phyloP scores from a whole-genome alignment of 2,329 filamentous ascomycete genomes.

The Curvularia eragrostidis region DNA sequence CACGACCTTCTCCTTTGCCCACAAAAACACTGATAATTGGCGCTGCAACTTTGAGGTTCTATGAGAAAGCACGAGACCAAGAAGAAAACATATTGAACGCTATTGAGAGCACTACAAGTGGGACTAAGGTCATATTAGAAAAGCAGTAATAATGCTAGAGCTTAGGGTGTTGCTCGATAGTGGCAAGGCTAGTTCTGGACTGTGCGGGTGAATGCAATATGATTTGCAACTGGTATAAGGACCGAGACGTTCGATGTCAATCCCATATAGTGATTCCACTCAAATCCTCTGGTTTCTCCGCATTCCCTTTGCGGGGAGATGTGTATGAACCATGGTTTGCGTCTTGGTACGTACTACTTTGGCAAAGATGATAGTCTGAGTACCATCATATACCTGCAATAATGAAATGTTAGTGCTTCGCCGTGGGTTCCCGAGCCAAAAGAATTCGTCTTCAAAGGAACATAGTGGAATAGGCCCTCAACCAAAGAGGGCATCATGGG shows the following conservation, averaged over 20 bases:
- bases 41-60: slow-evolving; percentile 4
- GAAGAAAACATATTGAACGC: slow-evolving; percentile 7
- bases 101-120: neutral
- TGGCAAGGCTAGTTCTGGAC: neutral
- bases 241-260: neutral
- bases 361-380: neutral
- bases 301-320: neutral
- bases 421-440: neutral
- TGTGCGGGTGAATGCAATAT: neutral
- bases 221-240: neutral
- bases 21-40: neutral
- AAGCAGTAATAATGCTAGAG: neutral
- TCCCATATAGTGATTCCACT: neutral
- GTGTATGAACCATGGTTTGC: neutral
- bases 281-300: neutral
- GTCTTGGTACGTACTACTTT: neutral
- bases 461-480: neutral
- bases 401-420: neutral
- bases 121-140: neutral
- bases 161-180: neutral
- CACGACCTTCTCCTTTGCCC: neutral
- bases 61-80: slow-evolving; percentile 12
- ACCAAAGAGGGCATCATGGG: neutral
- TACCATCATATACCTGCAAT: neutral
- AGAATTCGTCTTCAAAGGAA: neutral